These are phyloP conservation scores for Leccinum truebloodii DNA, from an alignment of 768 basidiomycete species.

Conservation along the genomic window DNA sequence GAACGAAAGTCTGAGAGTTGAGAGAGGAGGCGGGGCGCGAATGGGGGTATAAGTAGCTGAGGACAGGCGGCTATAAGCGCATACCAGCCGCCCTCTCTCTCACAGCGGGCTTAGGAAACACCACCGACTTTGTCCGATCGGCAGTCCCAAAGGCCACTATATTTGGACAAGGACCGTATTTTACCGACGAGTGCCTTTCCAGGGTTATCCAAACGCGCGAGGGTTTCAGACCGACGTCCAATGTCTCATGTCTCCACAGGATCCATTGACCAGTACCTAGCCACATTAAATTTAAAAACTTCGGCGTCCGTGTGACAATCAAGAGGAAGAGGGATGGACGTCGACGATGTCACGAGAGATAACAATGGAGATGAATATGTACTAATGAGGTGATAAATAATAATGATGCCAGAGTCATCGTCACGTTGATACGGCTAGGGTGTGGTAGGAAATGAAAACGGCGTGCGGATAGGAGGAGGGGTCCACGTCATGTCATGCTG, in stretches of 20 bases:
- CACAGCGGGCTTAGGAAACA: neutral
- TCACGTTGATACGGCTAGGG: slow-evolving; percentile 23
- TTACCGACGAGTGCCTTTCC: neutral
- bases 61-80: neutral
- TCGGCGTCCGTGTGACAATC: slow-evolving; percentile 12
- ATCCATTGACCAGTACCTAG: slow-evolving; percentile 24
- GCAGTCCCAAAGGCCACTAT: neutral
- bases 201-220: neutral
- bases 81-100: neutral
- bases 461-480: slow-evolving; percentile 12
- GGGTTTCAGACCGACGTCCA: neutral
- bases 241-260: neutral
- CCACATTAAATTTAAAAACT: slow-evolving; percentile 7
- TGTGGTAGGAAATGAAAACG: slow-evolving; percentile 2
- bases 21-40: neutral
- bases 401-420: slow-evolving; percentile 21
- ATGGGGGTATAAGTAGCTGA: slow-evolving; percentile 6
- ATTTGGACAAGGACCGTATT: neutral
- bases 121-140: slow-evolving; percentile 14
- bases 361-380: slow-evolving; percentile 15
- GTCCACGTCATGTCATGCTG: slow-evolving; percentile 47
- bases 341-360: slow-evolving; percentile 11
- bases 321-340: slow-evolving; percentile 14
- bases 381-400: slow-evolving; percentile 30
- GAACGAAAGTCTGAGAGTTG: neutral